Percentiles rank a stretch among this genome's conserved stretches.
phyloP scores from a whole-genome alignment of 2,329 filamentous ascomycete species.

The Hypocrella siamensis region DNA sequence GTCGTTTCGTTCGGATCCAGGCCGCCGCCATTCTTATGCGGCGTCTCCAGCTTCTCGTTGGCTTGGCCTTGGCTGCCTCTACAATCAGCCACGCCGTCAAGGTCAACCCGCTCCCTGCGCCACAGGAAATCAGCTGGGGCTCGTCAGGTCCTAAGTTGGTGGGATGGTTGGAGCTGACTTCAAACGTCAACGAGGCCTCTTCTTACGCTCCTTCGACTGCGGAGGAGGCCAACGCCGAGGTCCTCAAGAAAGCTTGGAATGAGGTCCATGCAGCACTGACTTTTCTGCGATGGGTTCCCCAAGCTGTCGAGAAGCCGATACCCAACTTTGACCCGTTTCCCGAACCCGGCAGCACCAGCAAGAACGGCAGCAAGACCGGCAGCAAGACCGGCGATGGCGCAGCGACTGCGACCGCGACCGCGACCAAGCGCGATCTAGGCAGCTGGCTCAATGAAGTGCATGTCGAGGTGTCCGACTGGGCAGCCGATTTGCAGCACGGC shows the following conservation, averaged over 20 bases:
- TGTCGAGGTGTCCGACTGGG: slow-evolving; percentile 26
- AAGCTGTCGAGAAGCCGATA: slow-evolving; percentile 34
- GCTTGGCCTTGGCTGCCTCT: slow-evolving; percentile 3
- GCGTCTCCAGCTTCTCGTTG: too few species aligned
- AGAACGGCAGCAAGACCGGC: slow-evolving; percentile 12
- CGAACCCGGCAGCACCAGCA: slow-evolving; percentile 14
- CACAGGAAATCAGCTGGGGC: slow-evolving; percentile 11
- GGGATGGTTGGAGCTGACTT: slow-evolving; percentile 5
- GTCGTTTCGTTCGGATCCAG: too few species aligned
- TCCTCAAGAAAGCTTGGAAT: slow-evolving; percentile 30
- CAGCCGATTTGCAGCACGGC: slow-evolving; percentile 34
- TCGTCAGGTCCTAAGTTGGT: slow-evolving; percentile 8
- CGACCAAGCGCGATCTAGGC: slow-evolving; percentile 1
- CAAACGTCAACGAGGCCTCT: slow-evolving; percentile 4
- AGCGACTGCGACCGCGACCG: too few species aligned
- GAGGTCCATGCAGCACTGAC: slow-evolving; percentile 31
- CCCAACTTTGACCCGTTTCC: slow-evolving; percentile 34
- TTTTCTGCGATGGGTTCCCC: slow-evolving; percentile 36
- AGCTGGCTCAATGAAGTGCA: slow-evolving; percentile 23
- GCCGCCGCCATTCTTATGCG: too few species aligned
- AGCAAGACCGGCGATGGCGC: neutral
- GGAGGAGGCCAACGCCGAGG: slow-evolving; percentile 2
- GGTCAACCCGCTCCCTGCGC: slow-evolving; percentile 13
- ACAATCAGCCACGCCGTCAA: slow-evolving; percentile 7
- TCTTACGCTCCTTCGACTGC: neutral